A percentile compares a stretch with the other conserved stretches of the same genome.
phyloP scores from a whole-genome alignment of 345 rosid species.

The Abelmoschus esculentus region DNA sequence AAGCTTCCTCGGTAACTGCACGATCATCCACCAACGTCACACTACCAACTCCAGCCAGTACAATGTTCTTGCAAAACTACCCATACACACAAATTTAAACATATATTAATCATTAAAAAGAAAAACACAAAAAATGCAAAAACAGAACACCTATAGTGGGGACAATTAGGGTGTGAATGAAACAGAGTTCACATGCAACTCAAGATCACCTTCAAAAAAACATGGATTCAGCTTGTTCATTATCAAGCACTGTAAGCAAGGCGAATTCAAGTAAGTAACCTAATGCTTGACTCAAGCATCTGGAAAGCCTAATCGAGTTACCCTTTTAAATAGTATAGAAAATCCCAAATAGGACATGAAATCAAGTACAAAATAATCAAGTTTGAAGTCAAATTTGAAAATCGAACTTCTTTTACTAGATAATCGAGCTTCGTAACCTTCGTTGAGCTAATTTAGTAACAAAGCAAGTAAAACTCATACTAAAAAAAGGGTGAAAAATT shows the following conservation, averaged over 20 bases:
- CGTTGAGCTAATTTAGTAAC: too few species aligned
- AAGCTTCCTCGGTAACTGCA: constrained; percentile 41
- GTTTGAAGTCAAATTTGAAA: neutral
- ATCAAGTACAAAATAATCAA: neutral
- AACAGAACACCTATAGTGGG: neutral
- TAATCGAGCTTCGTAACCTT: neutral
- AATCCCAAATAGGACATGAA: neutral
- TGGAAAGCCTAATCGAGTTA: neutral
- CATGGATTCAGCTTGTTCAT: neutral
- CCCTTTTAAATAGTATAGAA: neutral
- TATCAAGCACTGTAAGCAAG: neutral
- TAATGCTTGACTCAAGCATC: neutral
- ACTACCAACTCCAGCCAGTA: constrained; percentile 88
- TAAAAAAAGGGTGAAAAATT: neutral
- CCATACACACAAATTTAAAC: constrained; percentile 3
- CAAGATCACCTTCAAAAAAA: neutral
- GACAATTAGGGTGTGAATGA: neutral
- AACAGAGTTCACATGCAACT: neutral
- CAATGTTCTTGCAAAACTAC: constrained; percentile 97
- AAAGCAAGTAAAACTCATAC: neutral
- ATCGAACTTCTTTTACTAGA: neutral
- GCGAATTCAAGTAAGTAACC: neutral
- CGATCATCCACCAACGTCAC: constrained; percentile 80
- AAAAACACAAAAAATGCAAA: neutral
- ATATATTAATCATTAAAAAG: neutral